phyloP scores from a whole-genome alignment of 2,329 filamentous ascomycete genomes.

The Tolypocladium capitatum region DNA sequence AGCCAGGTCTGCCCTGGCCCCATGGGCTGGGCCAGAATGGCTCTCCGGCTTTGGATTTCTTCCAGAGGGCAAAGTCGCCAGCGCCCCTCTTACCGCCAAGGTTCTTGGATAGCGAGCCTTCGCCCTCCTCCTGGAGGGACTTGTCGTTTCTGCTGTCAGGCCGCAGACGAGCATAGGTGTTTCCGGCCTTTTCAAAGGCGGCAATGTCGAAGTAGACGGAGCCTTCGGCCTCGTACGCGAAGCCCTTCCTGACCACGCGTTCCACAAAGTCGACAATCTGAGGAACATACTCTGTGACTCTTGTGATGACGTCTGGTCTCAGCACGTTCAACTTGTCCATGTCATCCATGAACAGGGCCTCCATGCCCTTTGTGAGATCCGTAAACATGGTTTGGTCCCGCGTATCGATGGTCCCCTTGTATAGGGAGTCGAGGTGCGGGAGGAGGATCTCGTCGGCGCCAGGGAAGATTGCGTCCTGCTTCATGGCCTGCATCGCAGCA shows the following conservation, averaged over 20 bases:
- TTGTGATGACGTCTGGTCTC: constrained; percentile 65
- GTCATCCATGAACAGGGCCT: constrained; percentile 76
- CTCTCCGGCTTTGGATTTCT: constrained; percentile 81
- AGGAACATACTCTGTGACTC: constrained; percentile 85
- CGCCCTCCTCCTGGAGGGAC: constrained; percentile 73
- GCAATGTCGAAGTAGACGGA: constrained; percentile 91
- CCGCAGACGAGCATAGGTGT: constrained; percentile 72
- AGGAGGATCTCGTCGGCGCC: constrained; percentile 56
- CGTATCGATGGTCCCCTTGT: constrained; percentile 49
- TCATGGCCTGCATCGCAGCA: constrained; percentile 35
- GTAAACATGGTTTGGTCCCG: constrained; percentile 65
- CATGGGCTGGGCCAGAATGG: constrained; percentile 81
- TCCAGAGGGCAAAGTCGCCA: constrained; percentile 89
- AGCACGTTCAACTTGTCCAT: constrained; percentile 79
- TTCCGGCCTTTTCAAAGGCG: constrained; percentile 71
- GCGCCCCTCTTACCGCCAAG: constrained; percentile 56
- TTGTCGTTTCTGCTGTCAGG: constrained; percentile 79
- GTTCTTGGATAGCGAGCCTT: constrained; percentile 61
- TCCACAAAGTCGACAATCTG: constrained; percentile 81
- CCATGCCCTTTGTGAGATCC: constrained; percentile 72
- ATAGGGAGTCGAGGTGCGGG: constrained; percentile 65
- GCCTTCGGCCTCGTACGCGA: constrained; percentile 69
- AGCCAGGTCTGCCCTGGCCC: constrained; percentile 79
- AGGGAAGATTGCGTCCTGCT: constrained; percentile 35
- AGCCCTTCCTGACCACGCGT: constrained; percentile 70